These are phyloP conservation scores for Xanthoceras sorbifolium DNA, from an alignment of 345 rosid species.

Conservation along the genomic window DNA sequence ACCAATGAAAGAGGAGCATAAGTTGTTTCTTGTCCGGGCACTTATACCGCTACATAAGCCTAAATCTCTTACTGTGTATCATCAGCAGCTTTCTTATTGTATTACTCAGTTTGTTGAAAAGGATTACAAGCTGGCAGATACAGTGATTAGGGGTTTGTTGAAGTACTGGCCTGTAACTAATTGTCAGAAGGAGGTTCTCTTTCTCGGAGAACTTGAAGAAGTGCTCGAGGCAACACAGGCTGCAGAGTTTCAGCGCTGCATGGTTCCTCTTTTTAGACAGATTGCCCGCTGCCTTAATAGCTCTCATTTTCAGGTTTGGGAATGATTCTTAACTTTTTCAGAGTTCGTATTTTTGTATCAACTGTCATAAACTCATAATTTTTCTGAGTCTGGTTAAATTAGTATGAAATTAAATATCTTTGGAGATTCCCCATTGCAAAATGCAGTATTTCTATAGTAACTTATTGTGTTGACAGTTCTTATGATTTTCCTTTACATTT, in stretches of 20 bases:
- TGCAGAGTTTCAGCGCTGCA: conserved; percentile 79
- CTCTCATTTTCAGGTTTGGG: conserved; percentile 82
- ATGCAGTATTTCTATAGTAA: background rate
- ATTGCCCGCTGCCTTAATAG: conserved; percentile 81
- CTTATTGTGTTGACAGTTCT: background rate
- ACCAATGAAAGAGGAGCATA: conserved; percentile 96
- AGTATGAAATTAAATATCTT: background rate
- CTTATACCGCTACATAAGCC: conserved; percentile 93
- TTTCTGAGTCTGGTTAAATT: background rate
- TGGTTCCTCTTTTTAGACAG: conserved; percentile 86
- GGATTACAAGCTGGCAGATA: conserved; percentile 87
- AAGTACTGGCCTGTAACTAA: conserved; percentile 90
- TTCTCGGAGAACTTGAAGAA: conserved; percentile 91
- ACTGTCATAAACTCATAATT: background rate
- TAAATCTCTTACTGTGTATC: conserved; percentile 60
- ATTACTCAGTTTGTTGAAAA: conserved; percentile 88
- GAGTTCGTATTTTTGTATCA: conserved; percentile 2
- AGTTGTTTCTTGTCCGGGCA: conserved; percentile 81
- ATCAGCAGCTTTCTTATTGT: conserved; percentile 86
- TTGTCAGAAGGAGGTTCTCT: conserved; percentile 86
- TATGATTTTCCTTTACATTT: background rate
- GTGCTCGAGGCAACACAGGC: conserved; percentile 86
- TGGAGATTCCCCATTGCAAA: background rate
- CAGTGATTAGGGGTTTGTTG: conserved; percentile 76
- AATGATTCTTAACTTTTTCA: conserved; percentile 4